Conservation (phyloP, 345 rosid genomes). For the rapeseed (Brassica napus) region DNA sequence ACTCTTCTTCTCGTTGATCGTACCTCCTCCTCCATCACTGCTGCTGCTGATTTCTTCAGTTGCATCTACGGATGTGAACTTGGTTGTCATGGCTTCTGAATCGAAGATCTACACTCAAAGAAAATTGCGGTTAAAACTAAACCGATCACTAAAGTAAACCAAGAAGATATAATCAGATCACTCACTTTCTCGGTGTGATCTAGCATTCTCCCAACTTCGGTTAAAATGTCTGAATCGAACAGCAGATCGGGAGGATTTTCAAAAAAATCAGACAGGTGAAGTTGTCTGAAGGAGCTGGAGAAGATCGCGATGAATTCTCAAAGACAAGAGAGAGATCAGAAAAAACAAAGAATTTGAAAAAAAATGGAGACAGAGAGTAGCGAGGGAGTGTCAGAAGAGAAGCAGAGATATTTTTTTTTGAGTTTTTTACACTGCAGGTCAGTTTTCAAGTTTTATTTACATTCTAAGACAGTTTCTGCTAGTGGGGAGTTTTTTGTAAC, state of each 20-base stretch:
- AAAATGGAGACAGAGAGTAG: neutral
- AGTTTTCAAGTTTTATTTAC: no score
- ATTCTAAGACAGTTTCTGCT: no score
- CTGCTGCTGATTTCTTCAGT: constrained; percentile 39
- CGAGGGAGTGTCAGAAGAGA: neutral
- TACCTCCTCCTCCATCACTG: constrained; percentile 27
- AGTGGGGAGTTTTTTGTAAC: no score
- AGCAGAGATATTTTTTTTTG: no score
- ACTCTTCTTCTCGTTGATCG: constrained; percentile 41
- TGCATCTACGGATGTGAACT: constrained; percentile 24
- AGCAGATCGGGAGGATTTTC: constrained; percentile 11
- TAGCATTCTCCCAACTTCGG: constrained; percentile 40
- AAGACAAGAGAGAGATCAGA: neutral
- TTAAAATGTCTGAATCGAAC: constrained; percentile 1
- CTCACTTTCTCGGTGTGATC: constrained; percentile 59
- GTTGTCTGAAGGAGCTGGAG: neutral
- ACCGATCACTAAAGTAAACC: neutral
- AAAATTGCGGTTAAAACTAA: neutral
- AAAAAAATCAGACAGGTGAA: neutral
- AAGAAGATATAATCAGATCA: constrained; percentile 31
- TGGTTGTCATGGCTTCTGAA: constrained; percentile 36
- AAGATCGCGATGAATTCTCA: neutral
- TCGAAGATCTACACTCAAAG: constrained; percentile 38
- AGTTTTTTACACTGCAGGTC: no score
- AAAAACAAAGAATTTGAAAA: neutral